These are phyloP conservation scores for Neurospora tetraspora DNA, from an alignment of 495 filamentous ascomycete genomes.

Conservation along the genomic window DNA sequence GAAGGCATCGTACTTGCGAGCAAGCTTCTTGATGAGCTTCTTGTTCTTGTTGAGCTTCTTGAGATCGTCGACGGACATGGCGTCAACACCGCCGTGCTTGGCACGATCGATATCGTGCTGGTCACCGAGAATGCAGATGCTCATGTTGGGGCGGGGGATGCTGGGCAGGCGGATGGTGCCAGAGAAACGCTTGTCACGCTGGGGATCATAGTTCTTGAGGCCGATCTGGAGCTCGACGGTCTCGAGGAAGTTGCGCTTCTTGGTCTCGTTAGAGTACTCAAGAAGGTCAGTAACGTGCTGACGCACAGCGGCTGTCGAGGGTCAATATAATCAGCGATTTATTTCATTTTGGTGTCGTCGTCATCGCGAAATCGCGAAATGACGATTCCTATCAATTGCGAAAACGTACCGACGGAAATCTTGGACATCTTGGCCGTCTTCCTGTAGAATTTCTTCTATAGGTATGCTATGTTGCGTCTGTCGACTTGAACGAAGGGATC, in stretches of 20 bases:
- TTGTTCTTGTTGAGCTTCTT: slow-evolving; percentile 99
- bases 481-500: slow-evolving; percentile 6
- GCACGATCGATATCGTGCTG: slow-evolving; percentile 99
- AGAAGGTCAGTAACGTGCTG: slow-evolving; percentile 82
- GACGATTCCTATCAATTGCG: neutral
- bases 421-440: slow-evolving; percentile 51
- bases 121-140: slow-evolving; percentile 95
- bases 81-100: slow-evolving; percentile 94
- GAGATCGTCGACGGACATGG: slow-evolving; percentile 94
- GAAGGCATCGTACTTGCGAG: slow-evolving; percentile 99
- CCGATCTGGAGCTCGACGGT: slow-evolving; percentile 76
- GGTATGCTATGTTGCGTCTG: slow-evolving; percentile 56
- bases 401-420: slow-evolving; percentile 55
- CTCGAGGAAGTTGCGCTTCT: slow-evolving; percentile 97
- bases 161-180: slow-evolving; percentile 91
- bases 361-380: too few relatives aligned
- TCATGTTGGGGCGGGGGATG: slow-evolving; percentile 88
- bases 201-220: slow-evolving; percentile 99
- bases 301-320: slow-evolving; percentile 78
- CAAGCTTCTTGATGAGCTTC: slow-evolving; percentile 99
- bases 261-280: slow-evolving; percentile 89
- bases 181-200: slow-evolving; percentile 99
- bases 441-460: slow-evolving; percentile 45
- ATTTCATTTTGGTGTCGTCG: slow-evolving; percentile 7
- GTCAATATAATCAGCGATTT: slow-evolving; percentile 1